phyloP scores from a whole-genome alignment of 2,329 filamentous ascomycete species.

The Sporothrix schenckii region DNA sequence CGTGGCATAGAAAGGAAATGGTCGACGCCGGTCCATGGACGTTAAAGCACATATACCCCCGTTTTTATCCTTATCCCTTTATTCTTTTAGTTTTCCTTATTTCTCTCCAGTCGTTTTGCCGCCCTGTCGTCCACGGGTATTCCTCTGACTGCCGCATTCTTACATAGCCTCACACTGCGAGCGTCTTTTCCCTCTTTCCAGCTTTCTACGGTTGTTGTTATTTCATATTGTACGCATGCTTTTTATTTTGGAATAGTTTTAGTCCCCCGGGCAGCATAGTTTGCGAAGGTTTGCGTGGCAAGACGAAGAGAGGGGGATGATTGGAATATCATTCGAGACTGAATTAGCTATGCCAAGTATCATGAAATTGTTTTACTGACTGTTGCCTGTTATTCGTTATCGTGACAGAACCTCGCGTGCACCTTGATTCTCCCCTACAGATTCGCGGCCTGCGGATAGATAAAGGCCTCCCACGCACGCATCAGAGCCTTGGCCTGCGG shows the following conservation, averaged over 20 bases:
- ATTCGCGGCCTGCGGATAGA: constrained; percentile 43
- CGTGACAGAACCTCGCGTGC: background rate
- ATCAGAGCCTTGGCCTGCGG: constrained; percentile 42
- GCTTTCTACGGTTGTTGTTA: background rate
- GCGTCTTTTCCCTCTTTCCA: background rate
- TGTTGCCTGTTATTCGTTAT: background rate
- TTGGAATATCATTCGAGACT: constrained; percentile 3
- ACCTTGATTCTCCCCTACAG: constrained; percentile 9
- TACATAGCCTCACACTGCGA: constrained; percentile 7
- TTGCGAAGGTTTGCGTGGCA: background rate
- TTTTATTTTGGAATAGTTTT: background rate
- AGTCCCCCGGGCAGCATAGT: background rate
- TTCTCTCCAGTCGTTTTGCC: background rate
- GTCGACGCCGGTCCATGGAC: constrained; percentile 18
- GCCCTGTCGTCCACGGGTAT: background rate
- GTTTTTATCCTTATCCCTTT: constrained; percentile 25
- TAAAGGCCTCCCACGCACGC: constrained; percentile 45
- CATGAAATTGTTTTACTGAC: background rate
- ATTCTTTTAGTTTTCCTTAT: constrained; percentile 1
- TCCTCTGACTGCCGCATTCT: background rate
- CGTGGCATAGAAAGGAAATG: background rate
- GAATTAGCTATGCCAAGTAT: background rate
- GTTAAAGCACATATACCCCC: constrained; percentile 21
- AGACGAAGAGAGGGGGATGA: background rate
- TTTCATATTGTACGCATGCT: background rate